Evolutionary conservation across 179 eudicot genomes (phyloP).

Genomic region (Vitellaria paradoxa): DNA sequence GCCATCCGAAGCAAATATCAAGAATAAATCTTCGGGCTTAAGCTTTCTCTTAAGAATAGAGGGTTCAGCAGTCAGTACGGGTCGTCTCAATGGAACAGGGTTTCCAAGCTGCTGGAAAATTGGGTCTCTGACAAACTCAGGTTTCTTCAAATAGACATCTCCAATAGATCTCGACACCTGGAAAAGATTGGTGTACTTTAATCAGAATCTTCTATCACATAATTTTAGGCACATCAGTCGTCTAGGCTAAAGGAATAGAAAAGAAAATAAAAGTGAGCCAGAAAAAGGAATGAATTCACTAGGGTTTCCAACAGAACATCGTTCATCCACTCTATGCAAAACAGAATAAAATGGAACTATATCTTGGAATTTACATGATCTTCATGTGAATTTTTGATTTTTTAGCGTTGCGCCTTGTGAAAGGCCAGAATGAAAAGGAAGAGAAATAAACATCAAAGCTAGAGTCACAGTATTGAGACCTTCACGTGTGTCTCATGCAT

Average conservation of each 20-base stretch:
- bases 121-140: conserved; percentile 52
- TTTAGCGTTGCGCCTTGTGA: conserved; percentile 5
- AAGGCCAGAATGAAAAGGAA: conserved; percentile 12
- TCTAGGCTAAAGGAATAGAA: neutral
- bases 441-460: neutral
- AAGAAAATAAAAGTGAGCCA: neutral
- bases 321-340: neutral
- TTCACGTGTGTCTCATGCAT: conserved; percentile 27
- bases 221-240: neutral
- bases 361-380: conserved; percentile 15
- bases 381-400: conserved; percentile 9
- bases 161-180: conserved; percentile 76
- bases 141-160: conserved; percentile 57
- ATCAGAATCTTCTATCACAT: neutral
- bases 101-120: conserved; percentile 40
- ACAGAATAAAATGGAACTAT: conserved; percentile 16
- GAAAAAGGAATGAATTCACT: neutral
- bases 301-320: neutral
- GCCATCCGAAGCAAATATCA: conserved; percentile 74
- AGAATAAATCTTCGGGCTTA: conserved; percentile 43
- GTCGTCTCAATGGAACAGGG: conserved; percentile 42
- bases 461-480: conserved; percentile 11
- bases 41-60: conserved; percentile 42
- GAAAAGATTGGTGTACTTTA: neutral
- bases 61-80: conserved; percentile 57